phyloP scores from a whole-genome alignment of 257 asterid genomes.

The Coffea eugenioides region DNA sequence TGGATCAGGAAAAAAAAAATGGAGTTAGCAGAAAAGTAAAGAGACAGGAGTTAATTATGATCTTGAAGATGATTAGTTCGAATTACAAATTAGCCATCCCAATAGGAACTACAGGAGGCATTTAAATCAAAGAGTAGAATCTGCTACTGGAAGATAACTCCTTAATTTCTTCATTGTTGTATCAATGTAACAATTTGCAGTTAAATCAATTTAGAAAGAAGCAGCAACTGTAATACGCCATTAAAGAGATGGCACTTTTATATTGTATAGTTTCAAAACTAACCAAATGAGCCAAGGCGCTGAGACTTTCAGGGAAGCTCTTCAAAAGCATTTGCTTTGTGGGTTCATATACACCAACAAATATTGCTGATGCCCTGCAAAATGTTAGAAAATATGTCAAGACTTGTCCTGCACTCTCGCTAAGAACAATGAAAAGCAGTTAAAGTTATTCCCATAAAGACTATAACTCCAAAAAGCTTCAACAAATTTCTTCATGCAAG shows the following conservation, averaged over 20 bases:
- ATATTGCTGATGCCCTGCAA: constrained; percentile 72
- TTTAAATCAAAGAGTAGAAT: neutral
- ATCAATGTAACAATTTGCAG: neutral
- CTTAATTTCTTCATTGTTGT: neutral
- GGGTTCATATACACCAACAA: constrained; percentile 67
- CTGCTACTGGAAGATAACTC: neutral
- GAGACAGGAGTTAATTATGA: neutral
- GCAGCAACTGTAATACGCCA: constrained; percentile 1
- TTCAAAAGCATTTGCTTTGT: constrained; percentile 53
- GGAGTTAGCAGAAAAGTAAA: neutral
- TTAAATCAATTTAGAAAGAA: neutral
- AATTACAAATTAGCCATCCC: neutral
- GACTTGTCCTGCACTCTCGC: neutral
- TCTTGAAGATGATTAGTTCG: constrained; percentile 2
- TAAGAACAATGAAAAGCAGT: neutral
- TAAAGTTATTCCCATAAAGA: neutral
- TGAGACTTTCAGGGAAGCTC: constrained; percentile 53
- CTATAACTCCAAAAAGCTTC: neutral
- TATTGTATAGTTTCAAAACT: constrained; percentile 18
- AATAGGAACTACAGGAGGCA: neutral
- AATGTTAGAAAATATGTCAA: neutral
- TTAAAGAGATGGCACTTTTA: neutral
- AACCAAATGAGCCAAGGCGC: constrained; percentile 72
- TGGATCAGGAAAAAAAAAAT: neutral
- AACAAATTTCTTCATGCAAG: neutral